Conservation (phyloP, 2,329 filamentous ascomycete genomes). For the Aspergillus brasiliensis region DNA sequence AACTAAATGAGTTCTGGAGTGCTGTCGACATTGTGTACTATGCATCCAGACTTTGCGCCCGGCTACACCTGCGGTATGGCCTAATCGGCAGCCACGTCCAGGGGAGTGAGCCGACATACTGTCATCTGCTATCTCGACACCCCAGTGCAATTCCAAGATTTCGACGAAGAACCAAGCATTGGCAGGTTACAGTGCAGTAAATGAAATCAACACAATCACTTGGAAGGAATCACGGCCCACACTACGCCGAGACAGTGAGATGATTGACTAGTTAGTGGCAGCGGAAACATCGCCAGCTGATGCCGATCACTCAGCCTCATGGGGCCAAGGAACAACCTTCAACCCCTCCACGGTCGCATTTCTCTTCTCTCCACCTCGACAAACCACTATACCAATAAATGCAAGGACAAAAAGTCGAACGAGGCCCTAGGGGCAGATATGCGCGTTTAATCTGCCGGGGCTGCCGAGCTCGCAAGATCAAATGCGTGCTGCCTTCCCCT, state of each 20-base stretch:
- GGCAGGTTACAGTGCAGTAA: no score
- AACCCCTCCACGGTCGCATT: neutral
- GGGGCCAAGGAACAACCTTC: neutral
- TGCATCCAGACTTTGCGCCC: neutral
- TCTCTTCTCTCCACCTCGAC: neutral
- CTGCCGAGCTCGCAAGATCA: constrained; percentile 24
- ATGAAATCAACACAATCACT: no score
- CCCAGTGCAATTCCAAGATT: no score
- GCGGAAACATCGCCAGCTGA: no score
- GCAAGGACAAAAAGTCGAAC: neutral
- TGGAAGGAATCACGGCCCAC: no score
- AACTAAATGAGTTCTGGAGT: neutral
- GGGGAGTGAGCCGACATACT: no score
- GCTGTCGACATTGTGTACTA: neutral
- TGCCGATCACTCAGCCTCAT: neutral
- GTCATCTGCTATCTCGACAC: no score
- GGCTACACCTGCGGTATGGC: neutral
- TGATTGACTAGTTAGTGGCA: no score
- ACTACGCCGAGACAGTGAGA: no score
- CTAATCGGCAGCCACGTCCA: no score
- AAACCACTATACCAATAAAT: neutral
- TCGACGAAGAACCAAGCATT: no score
- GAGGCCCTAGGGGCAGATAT: constrained; percentile 14
- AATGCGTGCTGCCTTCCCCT: constrained; percentile 18
- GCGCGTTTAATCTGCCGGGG: constrained; percentile 20